Evolutionary conservation across 371 early-diverging fungal species (phyloP).

Genomic region (Chytridiales sp.): DNA sequence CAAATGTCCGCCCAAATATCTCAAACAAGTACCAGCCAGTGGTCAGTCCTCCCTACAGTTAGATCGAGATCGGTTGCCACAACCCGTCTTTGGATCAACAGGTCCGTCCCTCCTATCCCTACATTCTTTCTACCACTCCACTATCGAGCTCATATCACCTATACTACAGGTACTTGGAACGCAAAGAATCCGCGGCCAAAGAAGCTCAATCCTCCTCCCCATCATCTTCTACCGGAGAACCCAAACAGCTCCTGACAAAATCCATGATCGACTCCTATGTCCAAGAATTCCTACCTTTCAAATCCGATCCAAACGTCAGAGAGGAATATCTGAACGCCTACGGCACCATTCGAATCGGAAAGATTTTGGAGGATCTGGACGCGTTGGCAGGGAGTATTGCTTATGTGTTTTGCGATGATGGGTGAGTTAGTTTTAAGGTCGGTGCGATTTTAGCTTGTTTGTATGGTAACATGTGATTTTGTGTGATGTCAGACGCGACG

Average conservation of each 20-base stretch:
- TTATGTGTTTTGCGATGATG: slow-evolving; percentile 75
- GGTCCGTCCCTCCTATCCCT: background rate
- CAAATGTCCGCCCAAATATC: too few species aligned
- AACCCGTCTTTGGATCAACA: slow-evolving; percentile 12
- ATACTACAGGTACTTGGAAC: slow-evolving; percentile 6
- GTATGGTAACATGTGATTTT: too few species aligned
- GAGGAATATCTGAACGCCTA: slow-evolving; percentile 79
- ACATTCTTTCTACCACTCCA: background rate
- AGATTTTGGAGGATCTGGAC: slow-evolving; percentile 77
- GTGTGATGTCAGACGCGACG: too few species aligned
- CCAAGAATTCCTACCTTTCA: slow-evolving; percentile 76
- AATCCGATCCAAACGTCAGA: slow-evolving; percentile 65
- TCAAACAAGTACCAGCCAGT: too few species aligned
- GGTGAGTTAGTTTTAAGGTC: too few species aligned
- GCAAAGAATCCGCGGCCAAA: background rate
- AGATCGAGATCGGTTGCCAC: slow-evolving; percentile 5
- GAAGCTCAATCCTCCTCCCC: background rate
- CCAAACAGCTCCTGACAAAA: background rate
- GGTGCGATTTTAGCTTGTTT: too few species aligned
- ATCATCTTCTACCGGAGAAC: slow-evolving; percentile 7
- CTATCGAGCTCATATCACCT: background rate
- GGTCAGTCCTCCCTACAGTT: slow-evolving; percentile 11
- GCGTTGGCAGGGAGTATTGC: slow-evolving; percentile 79
- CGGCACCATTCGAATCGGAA: slow-evolving; percentile 55
- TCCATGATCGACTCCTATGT: slow-evolving; percentile 79